Evolutionary conservation across 108 stramenopile species (phyloP).

Genomic region (Nannochloropsis gaditana): DNA sequence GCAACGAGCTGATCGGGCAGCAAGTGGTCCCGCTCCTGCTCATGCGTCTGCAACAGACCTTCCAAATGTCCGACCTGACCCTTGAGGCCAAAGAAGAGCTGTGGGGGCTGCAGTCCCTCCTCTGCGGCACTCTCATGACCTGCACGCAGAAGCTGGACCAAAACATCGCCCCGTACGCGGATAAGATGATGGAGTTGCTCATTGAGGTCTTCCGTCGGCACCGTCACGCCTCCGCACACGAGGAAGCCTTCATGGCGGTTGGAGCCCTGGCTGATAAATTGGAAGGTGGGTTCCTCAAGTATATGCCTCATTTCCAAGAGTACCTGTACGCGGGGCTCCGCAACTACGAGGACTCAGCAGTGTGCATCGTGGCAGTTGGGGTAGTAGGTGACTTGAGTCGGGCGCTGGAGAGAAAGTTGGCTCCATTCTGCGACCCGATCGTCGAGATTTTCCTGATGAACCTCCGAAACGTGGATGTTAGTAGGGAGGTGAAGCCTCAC

Average conservation of each 20-base stretch:
- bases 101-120: conserved; percentile 70
- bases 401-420: conserved; percentile 69
- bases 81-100: conserved; percentile 77
- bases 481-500: conserved; percentile 77
- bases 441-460: conserved; percentile 75
- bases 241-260: conserved; percentile 84
- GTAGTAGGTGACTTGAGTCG: conserved; percentile 85
- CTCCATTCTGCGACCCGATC: conserved; percentile 82
- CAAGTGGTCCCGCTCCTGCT: conserved; percentile 20
- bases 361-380: conserved; percentile 84
- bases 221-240: conserved; percentile 69
- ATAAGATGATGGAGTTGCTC: conserved; percentile 72
- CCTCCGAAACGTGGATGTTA: conserved; percentile 68
- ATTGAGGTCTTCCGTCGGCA: conserved; percentile 64
- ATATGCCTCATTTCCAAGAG: conserved; percentile 73
- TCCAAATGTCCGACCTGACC: conserved; percentile 63
- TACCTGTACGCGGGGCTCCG: conserved; percentile 71
- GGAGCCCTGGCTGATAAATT: conserved; percentile 72
- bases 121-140: conserved; percentile 75
- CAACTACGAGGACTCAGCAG: conserved; percentile 76
- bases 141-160: conserved; percentile 65
- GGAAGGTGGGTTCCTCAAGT: conserved; percentile 80
- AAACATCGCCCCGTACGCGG: conserved; percentile 65
- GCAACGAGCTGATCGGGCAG: conserved; percentile 24
- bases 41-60: conserved; percentile 53